Conservation (phyloP, 1,139 yeast genomes). For the Waltiozyma solani region DNA sequence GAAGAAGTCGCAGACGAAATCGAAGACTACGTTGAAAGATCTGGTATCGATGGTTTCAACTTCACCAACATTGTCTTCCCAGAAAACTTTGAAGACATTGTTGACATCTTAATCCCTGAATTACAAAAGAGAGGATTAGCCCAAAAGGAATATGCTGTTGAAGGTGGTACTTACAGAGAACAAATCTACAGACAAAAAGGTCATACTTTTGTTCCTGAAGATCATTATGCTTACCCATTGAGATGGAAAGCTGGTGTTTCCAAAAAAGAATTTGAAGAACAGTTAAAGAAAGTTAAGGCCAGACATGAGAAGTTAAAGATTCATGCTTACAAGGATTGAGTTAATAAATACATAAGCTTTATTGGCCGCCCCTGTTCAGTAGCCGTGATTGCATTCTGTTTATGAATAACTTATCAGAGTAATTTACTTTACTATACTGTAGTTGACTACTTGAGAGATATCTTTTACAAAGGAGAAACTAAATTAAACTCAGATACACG, state of each 20-base stretch:
- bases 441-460: too few relatives aligned
- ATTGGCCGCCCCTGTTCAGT: too few relatives aligned
- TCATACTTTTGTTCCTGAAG: slow-evolving; percentile 5
- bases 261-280: slow-evolving; percentile 7
- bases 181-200: slow-evolving; percentile 4
- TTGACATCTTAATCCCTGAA: slow-evolving; percentile 6
- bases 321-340: too few relatives aligned
- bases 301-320: slow-evolving; percentile 5
- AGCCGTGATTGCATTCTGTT: too few relatives aligned
- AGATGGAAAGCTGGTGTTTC: slow-evolving; percentile 7
- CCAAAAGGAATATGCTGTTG: slow-evolving; percentile 6
- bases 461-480: too few relatives aligned
- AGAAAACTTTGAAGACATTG: slow-evolving; percentile 6
- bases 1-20: slow-evolving; percentile 6
- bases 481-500: too few relatives aligned
- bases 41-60: slow-evolving; percentile 7
- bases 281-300: slow-evolving; percentile 5
- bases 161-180: slow-evolving; percentile 7
- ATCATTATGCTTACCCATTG: slow-evolving; percentile 3
- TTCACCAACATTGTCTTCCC: slow-evolving; percentile 6
- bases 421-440: too few relatives aligned
- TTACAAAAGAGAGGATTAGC: slow-evolving; percentile 6
- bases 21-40: slow-evolving; percentile 5
- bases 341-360: too few relatives aligned
- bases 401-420: too few relatives aligned